Percentiles rank a stretch among this genome's conserved stretches.
Evolutionary conservation across 495 filamentous ascomycete genomes (phyloP).

Genomic region (Parachaetomium inaequale): DNA sequence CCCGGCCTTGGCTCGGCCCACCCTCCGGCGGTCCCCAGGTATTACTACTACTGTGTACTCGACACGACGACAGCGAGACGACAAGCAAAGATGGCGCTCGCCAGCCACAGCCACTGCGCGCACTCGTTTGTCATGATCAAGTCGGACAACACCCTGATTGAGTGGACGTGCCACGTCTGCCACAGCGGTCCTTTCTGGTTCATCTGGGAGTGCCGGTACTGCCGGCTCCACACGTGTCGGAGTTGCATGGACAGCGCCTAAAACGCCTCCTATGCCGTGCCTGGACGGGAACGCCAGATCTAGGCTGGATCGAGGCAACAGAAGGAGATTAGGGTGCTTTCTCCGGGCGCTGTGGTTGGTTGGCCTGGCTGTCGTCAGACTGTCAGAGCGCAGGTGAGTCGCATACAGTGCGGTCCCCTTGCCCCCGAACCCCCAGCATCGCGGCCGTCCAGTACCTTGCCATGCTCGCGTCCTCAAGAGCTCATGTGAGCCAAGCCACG

Average conservation of each 20-base stretch:
- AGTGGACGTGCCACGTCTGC: conserved; percentile 76
- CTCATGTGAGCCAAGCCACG: conserved; percentile 11
- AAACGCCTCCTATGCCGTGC: conserved; percentile 6
- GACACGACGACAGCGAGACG: not conserved
- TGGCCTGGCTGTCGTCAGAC: conserved; percentile 3
- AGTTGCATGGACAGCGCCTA: conserved; percentile 57
- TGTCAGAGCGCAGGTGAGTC: conserved; percentile 23
- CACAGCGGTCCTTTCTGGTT: conserved; percentile 76
- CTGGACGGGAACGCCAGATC: conserved; percentile 15
- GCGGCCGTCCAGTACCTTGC: conserved; percentile 17
- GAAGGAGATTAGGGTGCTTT: not conserved
- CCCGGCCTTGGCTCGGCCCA: conserved; percentile 13
- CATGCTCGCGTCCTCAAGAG: not conserved
- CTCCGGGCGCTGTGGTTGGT: not conserved
- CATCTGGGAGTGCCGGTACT: conserved; percentile 76
- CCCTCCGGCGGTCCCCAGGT: not conserved
- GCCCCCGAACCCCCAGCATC: not conserved
- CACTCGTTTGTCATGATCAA: conserved; percentile 77
- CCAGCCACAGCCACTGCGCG: conserved; percentile 57
- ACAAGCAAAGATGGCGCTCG: conserved; percentile 54
- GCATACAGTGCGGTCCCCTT: conserved; percentile 2
- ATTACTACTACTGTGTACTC: not conserved
- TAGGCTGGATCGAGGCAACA: not conserved
- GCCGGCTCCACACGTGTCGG: conserved; percentile 71
- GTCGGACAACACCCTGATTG: conserved; percentile 66